Base-by-base conservation (phyloP, 306 rosid species). In the Canavalia gladiata region DNA sequence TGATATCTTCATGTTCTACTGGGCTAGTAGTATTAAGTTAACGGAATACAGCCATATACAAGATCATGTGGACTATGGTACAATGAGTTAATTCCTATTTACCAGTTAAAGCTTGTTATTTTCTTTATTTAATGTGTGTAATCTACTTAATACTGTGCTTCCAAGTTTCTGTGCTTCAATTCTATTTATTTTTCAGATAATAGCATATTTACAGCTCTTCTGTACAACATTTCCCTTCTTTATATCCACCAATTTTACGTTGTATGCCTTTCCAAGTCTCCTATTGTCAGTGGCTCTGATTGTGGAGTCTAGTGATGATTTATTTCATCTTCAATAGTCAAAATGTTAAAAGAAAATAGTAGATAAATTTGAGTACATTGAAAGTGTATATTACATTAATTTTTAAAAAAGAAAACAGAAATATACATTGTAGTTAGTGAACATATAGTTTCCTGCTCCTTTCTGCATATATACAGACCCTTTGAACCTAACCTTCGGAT, bases 291-390 rank as follows among this genome's bases (percentile, higher is more conserved):
- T 68, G 59, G 29, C 28, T 63, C 2, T 49, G 71, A 59, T 46
- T 3, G 73, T 76, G 50, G 55, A 51, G 64, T 49, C 51, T 58
- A n/a, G 7, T 51, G 65, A 64, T 52, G 52, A 39, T 10, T 65
- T 50, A 39, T 51, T 63, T 52, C 52, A 37, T 77, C 39, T 11
- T 51, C 8, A 75, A 29, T 31, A 12, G 57, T 37, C 10, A 13
- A 28, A 29, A 49, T 18, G 41, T 7, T 47, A 76, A 10, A 51
- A 18, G 37, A 37, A 64, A 51, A 46, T 25, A 74, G 50, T 59
- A 33, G 2, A 28, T 55, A 51, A 66, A 46, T 63, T 76, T 76
- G 45, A 66, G 30, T 39, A 35, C 43, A 30, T 30, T 41, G 55
- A 8, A 41, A 41, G 52, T 67, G 45, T 56, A 78, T 67, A 39